Base-by-base conservation (phyloP, 2,329 filamentous ascomycete species). In the Zarea fungicola region DNA sequence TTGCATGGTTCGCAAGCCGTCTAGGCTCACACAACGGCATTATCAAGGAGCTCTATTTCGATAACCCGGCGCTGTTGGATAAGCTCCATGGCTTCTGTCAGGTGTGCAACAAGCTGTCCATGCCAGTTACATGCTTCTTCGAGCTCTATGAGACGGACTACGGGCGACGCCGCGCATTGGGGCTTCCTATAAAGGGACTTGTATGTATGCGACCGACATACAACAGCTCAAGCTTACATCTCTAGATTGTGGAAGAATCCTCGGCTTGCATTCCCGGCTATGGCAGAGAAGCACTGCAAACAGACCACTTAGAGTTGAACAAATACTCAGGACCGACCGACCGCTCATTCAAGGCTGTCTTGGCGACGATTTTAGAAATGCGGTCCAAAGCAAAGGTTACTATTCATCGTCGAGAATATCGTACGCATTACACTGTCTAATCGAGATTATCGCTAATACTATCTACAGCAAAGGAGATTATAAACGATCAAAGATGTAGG, bases 61-160 rank as follows among this genome's bases (percentile, higher is more conserved):
- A 58, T 28, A 29, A 48, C n/a, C 42, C 42, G 6, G 18, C 11
- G 25, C 52, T 58, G 6, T n/a, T 21, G 28, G 56, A 58, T 39
- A 53, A 44, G 28, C 19, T 57, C 10, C 55, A 56, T 29, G 26
- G 49, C 4, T 56, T 58, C 35, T 54, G 52, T 44, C 45, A 42
- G 10, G 28, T 56, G 18, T 45, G 29, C 6, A 51, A 54, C n/a
- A 44, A 40, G 10, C 37, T 48, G 0, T 52, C 52, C 13, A 52
- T 52, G 10, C 19, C 51, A 5, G 42, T 39, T 3, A 50, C 41
- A 22, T 57, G 49, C 29, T 58, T 56, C 32, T 54, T 47, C 25
- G 55, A 58, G 31, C 41, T 50, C 5, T 50, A 51, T 32, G 49
- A 55, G 25, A 50, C 56, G 3, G 52, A 56, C 36, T 58, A 56